A percentile compares a stretch with the other conserved stretches of the same genome.
These are phyloP conservation scores for Phytophthora vignae DNA, from an alignment of 352 stramenopile species.

Conservation along the genomic window DNA sequence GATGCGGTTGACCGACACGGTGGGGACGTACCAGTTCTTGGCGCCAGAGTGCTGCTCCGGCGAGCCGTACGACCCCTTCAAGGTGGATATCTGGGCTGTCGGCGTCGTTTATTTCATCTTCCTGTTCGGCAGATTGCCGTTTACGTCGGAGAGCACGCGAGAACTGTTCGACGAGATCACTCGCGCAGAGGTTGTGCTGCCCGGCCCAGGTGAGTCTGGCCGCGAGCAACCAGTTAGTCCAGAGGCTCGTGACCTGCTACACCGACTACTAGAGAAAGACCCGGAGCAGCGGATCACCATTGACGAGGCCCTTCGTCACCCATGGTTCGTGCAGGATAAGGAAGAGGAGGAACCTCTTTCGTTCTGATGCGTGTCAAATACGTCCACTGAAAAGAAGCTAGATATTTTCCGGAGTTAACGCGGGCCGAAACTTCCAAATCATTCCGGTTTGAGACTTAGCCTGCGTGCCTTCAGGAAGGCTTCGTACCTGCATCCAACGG, in stretches of 20 bases:
- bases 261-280: conserved; percentile 60
- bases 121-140: conserved; percentile 83
- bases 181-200: conserved; percentile 51
- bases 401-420: not conserved
- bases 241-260: conserved; percentile 59
- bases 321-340: conserved; percentile 57
- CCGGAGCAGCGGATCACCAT: conserved; percentile 62
- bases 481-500: not conserved
- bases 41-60: conserved; percentile 89
- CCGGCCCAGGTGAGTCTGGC: conserved; percentile 16
- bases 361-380: conserved; percentile 49
- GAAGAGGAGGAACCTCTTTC: conserved; percentile 71
- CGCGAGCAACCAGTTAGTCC: conserved; percentile 29
- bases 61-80: conserved; percentile 84
- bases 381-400: not conserved
- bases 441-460: not conserved
- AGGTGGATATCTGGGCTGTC: conserved; percentile 87
- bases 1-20: conserved; percentile 73
- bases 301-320: conserved; percentile 56
- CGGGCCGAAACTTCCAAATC: not conserved
- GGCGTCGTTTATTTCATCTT: conserved; percentile 90
- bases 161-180: conserved; percentile 86
- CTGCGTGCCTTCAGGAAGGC: too few relatives aligned
- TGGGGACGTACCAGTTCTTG: conserved; percentile 92
- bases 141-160: conserved; percentile 71